phyloP scores from a whole-genome alignment of 352 stramenopile genomes.

The Elongisporangium prolatum region DNA sequence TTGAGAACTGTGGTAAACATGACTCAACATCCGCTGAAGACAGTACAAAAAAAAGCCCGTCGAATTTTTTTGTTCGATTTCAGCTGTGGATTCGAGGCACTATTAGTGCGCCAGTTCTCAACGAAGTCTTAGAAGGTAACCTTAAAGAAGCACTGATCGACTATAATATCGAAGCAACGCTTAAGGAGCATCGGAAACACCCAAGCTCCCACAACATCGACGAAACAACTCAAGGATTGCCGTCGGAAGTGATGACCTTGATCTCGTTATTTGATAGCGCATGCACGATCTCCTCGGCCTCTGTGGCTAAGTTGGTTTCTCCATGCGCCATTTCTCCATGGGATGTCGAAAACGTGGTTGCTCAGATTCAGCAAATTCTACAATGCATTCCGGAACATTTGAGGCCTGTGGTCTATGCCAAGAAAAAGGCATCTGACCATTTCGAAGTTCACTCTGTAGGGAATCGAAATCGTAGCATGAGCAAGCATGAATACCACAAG shows the following conservation, averaged over 20 bases:
- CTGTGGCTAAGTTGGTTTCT: constrained; percentile 44
- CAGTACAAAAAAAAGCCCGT: background rate
- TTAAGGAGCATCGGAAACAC: constrained; percentile 24
- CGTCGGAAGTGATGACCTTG: constrained; percentile 25
- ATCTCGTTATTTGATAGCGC: constrained; percentile 51
- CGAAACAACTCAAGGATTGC: constrained; percentile 5
- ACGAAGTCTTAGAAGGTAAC: constrained; percentile 55
- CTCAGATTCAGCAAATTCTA: constrained; percentile 50
- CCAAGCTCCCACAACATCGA: background rate
- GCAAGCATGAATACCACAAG: background rate
- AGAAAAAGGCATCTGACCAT: constrained; percentile 17
- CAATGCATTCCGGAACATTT: constrained; percentile 47
- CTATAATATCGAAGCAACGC: constrained; percentile 63
- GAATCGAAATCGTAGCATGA: background rate
- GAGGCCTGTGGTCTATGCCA: constrained; percentile 40
- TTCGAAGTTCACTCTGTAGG: constrained; percentile 13
- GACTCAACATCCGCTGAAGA: background rate
- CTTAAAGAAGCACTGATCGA: constrained; percentile 77
- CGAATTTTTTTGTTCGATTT: constrained; percentile 15
- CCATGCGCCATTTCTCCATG: constrained; percentile 45
- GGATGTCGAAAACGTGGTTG: constrained; percentile 54
- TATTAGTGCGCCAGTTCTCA: constrained; percentile 49
- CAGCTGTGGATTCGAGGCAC: constrained; percentile 74
- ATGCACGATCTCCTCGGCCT: constrained; percentile 41
- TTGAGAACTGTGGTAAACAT: background rate